These are phyloP conservation scores for Ceratobasidium sp. DNA, from an alignment of 1,284 basidiomycete species.

Conservation along the genomic window DNA sequence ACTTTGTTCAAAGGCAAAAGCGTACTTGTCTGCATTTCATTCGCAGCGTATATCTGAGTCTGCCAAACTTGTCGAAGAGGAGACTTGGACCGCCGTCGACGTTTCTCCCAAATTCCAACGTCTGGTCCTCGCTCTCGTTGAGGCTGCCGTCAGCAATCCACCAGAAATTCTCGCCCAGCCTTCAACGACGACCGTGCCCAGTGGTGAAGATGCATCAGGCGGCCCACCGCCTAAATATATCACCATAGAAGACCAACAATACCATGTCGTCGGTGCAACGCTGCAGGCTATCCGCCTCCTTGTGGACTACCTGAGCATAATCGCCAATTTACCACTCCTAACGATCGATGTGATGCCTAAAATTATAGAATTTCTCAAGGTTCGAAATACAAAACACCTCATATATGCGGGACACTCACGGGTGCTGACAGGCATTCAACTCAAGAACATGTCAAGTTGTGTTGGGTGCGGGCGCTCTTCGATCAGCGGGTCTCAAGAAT, in stretches of 20 bases:
- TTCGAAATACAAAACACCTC: constrained; percentile 50
- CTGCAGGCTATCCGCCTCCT: constrained; percentile 81
- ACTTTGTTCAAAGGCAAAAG: constrained; percentile 72
- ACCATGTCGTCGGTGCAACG: constrained; percentile 90
- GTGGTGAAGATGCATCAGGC: not conserved
- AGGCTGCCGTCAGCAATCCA: constrained; percentile 85
- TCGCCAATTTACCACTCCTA: constrained; percentile 88
- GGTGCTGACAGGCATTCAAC: constrained; percentile 81
- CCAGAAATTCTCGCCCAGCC: constrained; percentile 68
- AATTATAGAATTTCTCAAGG: constrained; percentile 94
- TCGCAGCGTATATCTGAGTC: constrained; percentile 83
- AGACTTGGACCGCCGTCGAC: constrained; percentile 87
- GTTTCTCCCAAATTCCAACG: constrained; percentile 76
- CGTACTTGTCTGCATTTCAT: constrained; percentile 89
- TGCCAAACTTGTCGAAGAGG: constrained; percentile 92
- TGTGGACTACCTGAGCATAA: constrained; percentile 87
- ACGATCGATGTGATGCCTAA: constrained; percentile 95
- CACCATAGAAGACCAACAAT: constrained; percentile 84
- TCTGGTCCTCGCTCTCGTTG: constrained; percentile 79
- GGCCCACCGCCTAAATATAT: constrained; percentile 72
- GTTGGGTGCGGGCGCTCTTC: constrained; percentile 97
- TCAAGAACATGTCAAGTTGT: constrained; percentile 99
- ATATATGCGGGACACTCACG: constrained; percentile 17
- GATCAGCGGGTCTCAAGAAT: constrained; percentile 96
- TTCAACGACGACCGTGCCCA: constrained; percentile 36